These are phyloP conservation scores for Puccinia coronata DNA, from an alignment of 1,284 basidiomycete genomes.

Conservation along the genomic window DNA sequence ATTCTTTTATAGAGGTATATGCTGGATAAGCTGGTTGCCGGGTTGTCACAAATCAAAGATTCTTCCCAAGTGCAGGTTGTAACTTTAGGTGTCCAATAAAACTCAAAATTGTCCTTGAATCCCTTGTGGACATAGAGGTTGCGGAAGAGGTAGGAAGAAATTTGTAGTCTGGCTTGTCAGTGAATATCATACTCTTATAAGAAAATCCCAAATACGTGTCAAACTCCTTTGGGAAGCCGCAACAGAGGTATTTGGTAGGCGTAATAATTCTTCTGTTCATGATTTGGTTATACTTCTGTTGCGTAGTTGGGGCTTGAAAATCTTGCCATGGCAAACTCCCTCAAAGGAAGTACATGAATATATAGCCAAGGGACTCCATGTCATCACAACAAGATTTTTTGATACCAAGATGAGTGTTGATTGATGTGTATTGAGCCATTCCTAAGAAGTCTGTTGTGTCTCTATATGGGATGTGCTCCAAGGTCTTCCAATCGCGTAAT, in stretches of 20 bases:
- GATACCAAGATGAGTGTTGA: slow-evolving; percentile 98
- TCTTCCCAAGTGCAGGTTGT: no score
- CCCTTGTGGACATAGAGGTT: slow-evolving; percentile 38
- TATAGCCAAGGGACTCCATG: slow-evolving; percentile 92
- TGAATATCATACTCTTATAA: slow-evolving; percentile 41
- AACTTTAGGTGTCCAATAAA: slow-evolving; percentile 43
- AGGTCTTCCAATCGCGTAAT: slow-evolving; percentile 99
- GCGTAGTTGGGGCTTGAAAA: slow-evolving; percentile 1
- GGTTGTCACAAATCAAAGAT: no score
- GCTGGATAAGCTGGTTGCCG: no score
- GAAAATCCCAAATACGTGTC: slow-evolving; percentile 43
- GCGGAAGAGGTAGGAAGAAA: slow-evolving; percentile 46
- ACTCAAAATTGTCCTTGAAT: slow-evolving; percentile 42
- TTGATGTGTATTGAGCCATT: slow-evolving; percentile 97
- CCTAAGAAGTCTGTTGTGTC: slow-evolving; percentile 99
- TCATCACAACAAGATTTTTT: slow-evolving; percentile 95
- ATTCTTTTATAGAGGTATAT: no score
- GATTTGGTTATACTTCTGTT: slow-evolving; percentile 24
- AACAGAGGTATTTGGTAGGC: slow-evolving; percentile 17
- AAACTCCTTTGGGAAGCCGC: slow-evolving; percentile 27
- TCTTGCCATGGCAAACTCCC: slow-evolving; percentile 35
- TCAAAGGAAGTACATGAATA: slow-evolving; percentile 58
- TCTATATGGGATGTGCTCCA: slow-evolving; percentile 97
- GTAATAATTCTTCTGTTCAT: slow-evolving; percentile 16
- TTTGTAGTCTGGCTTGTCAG: slow-evolving; percentile 48